Conservation (phyloP, 768 basidiomycete species). For the Austroboletus eburneus region DNA sequence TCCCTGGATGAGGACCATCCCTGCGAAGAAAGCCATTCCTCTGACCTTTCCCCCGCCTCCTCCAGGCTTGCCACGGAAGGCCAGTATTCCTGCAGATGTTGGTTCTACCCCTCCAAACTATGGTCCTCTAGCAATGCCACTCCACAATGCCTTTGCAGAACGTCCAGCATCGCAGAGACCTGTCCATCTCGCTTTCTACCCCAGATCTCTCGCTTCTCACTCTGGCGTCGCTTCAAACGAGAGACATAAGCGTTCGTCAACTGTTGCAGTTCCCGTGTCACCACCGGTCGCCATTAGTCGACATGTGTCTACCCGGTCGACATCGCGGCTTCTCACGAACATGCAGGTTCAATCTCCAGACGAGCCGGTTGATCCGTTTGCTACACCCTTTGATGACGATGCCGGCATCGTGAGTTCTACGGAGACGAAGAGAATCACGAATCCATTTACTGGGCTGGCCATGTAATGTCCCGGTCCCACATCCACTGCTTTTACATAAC, state of each 20-base stretch:
- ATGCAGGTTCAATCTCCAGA: constrained; percentile 39
- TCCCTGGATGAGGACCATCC: constrained; percentile 23
- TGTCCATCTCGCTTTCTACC: constrained; percentile 13
- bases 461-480: too few species aligned
- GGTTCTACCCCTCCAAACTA: constrained; percentile 20
- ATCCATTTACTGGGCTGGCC: constrained; percentile 45
- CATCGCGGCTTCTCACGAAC: constrained; percentile 43
- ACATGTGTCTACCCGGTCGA: constrained; percentile 29
- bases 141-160: constrained; percentile 39
- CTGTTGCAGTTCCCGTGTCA: constrained; percentile 16
- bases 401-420: constrained; percentile 32
- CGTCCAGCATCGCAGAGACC: constrained; percentile 14
- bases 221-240: constrained; percentile 9
- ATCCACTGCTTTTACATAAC: not conserved
- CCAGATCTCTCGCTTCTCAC: constrained; percentile 12
- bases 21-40: constrained; percentile 32
- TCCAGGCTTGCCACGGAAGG: constrained; percentile 27
- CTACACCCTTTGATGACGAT: constrained; percentile 79
- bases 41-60: constrained; percentile 32
- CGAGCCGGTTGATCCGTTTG: constrained; percentile 49
- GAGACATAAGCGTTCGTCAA: constrained; percentile 21
- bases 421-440: constrained; percentile 45
- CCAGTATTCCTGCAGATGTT: constrained; percentile 37
- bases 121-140: constrained; percentile 35
- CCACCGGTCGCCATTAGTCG: constrained; percentile 18